Evolutionary conservation across 495 filamentous ascomycete species (phyloP), one percentile per base, ranked within the genome.

Genomic region (Neurospora discreta): DNA sequence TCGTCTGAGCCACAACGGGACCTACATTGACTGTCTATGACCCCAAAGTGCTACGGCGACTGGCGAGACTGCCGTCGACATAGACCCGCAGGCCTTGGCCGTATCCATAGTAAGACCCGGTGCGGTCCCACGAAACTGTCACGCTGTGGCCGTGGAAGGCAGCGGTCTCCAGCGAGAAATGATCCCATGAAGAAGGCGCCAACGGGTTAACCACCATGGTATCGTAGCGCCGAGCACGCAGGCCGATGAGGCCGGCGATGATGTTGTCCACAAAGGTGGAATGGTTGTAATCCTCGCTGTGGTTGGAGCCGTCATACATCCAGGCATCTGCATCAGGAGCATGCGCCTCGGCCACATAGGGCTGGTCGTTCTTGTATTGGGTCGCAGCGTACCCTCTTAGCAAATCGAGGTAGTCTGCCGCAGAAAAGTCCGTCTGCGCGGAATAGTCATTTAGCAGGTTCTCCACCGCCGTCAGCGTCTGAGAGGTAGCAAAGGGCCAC

Each of bases 201-300:
- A 85, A 80, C 30, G 83, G 83, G 18, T 78, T 78, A 39, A 85
- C 78, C 10, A 77, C 69, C 42, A 85, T 72, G 4, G 69, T 76
- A 39, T 84, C 75, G 33, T 80, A 80, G 36, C 77, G 74, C 9
- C 75, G 78, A 16, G 80, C 82, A 36, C 82, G 73, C 18, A 85
- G 77, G 6, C 83, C 83, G 13, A 85, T 74, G 10, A 85, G 75
- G 18, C 82, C 80, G 23, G 83, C 83, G 72, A 85, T 83, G 10
- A 85, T 78, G 71, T 85, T 80, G 75, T 85, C 83, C 20, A 82
- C 79, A 70, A 82, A 80, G 8, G 83, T 85, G 8, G 81, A 84
- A 71, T 85, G 83, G 68, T 81, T 75, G 71, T 85, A 85, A 72
- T 85, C 76, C 75, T 85, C 84, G 5, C 77, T 80, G 71, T 85